These are phyloP conservation scores for Malbranchea cinnamomea DNA, from an alignment of 2,329 filamentous ascomycete species.

Conservation along the genomic window DNA sequence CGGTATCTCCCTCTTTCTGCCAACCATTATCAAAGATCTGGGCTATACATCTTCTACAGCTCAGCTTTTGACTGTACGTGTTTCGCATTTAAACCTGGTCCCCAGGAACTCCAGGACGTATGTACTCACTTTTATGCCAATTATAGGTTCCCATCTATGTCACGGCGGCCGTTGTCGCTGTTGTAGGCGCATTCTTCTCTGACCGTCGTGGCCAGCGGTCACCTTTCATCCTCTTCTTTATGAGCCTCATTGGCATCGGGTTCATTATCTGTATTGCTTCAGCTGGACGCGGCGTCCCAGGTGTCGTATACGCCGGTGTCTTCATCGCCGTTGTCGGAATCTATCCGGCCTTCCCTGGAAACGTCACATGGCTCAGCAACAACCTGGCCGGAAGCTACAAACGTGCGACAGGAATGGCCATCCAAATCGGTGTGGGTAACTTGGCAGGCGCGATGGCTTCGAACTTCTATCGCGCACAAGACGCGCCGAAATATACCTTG, in stretches of 20 bases:
- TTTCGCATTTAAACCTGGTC: not conserved
- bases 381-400: constrained; percentile 43
- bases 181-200: constrained; percentile 39
- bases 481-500: constrained; percentile 35
- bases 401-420: constrained; percentile 46
- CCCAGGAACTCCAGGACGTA: not conserved
- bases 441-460: constrained; percentile 46
- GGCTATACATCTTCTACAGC: constrained; percentile 26
- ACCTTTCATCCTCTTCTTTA: constrained; percentile 42
- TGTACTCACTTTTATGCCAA: not conserved
- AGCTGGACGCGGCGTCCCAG: constrained; percentile 21
- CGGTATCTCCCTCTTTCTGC: constrained; percentile 26
- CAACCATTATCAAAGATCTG: constrained; percentile 28
- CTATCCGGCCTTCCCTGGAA: constrained; percentile 32
- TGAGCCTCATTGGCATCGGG: constrained; percentile 40
- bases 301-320: constrained; percentile 33
- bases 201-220: constrained; percentile 38
- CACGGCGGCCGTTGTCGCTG: constrained; percentile 22
- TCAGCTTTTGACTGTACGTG: constrained; percentile 23
- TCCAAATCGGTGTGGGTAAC: constrained; percentile 49
- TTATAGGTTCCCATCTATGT: constrained; percentile 25
- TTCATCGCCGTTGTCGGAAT: constrained; percentile 33
- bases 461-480: constrained; percentile 49
- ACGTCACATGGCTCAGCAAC: constrained; percentile 43
- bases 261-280: constrained; percentile 37